phyloP scores from a whole-genome alignment of 352 stramenopile species.

The Phytopythium helicoides region DNA sequence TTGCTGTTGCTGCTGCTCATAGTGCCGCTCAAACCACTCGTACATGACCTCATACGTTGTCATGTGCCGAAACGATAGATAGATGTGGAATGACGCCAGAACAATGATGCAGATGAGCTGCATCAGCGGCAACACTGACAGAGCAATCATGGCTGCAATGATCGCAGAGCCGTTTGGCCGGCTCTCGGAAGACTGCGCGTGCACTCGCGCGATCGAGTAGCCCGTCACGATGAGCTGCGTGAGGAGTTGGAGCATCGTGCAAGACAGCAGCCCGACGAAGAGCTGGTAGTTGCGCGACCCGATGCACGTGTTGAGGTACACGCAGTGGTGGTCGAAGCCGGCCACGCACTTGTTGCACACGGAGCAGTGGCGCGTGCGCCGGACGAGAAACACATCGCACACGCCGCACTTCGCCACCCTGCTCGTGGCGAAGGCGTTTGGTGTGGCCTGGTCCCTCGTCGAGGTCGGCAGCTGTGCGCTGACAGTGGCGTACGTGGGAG shows the following conservation, averaged over 20 bases:
- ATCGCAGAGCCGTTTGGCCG: conserved; percentile 5
- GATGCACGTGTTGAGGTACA: conserved; percentile 95
- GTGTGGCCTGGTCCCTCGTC: not conserved
- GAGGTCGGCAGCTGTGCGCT: not conserved
- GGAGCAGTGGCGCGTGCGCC: conserved; percentile 80
- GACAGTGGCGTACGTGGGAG: conserved; percentile 2
- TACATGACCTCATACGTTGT: conserved; percentile 64
- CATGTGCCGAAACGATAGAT: conserved; percentile 44
- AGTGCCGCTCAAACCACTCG: conserved; percentile 22
- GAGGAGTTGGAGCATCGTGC: conserved; percentile 46
- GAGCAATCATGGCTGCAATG: conserved; percentile 20
- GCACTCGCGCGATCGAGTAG: conserved; percentile 34
- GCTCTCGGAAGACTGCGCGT: conserved; percentile 3
- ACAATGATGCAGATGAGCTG: conserved; percentile 60
- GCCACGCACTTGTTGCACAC: conserved; percentile 94
- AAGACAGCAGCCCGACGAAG: conserved; percentile 58
- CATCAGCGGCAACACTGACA: conserved; percentile 46
- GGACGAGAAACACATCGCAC: conserved; percentile 24
- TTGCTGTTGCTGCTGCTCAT: not conserved
- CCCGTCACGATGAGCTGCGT: conserved; percentile 51
- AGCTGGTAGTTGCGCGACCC: conserved; percentile 67
- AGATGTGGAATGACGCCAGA: conserved; percentile 62
- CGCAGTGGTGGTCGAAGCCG: conserved; percentile 95
- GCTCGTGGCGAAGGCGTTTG: conserved; percentile 8
- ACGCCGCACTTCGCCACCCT: conserved; percentile 30